These are phyloP conservation scores for Epicoccum sorghinum DNA, from an alignment of 2,329 filamentous ascomycete species.

Conservation along the genomic window DNA sequence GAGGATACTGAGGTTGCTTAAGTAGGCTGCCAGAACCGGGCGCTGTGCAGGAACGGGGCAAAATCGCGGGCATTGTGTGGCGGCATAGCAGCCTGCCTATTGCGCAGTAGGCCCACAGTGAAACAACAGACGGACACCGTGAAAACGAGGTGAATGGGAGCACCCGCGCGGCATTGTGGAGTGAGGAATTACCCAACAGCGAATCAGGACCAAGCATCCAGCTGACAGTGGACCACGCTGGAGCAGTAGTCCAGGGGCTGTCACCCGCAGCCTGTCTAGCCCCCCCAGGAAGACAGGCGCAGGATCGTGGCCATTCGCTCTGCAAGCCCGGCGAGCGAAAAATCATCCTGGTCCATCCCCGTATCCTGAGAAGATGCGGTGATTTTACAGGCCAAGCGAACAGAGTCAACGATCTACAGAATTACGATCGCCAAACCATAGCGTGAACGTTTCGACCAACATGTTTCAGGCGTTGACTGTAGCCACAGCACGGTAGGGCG, in stretches of 20 bases:
- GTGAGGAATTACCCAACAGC: background rate
- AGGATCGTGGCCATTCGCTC: background rate
- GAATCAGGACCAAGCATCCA: constrained; percentile 14
- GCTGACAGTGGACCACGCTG: background rate
- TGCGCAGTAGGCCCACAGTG: constrained; percentile 26
- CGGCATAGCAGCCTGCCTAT: constrained; percentile 9
- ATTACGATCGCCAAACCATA: background rate
- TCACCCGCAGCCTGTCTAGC: background rate
- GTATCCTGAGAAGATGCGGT: background rate
- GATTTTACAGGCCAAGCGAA: background rate
- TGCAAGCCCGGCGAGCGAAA: background rate
- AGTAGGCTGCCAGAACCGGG: constrained; percentile 10
- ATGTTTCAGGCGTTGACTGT: background rate
- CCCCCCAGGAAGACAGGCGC: background rate
- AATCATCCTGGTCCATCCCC: background rate
- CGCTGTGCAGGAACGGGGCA: constrained; percentile 15
- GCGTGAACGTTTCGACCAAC: background rate
- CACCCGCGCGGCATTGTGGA: constrained; percentile 6
- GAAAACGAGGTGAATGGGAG: constrained; percentile 29
- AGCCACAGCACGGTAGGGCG: background rate
- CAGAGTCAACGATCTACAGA: background rate
- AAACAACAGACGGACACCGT: constrained; percentile 22
- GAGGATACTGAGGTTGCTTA: constrained; percentile 17
- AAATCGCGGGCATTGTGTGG: constrained; percentile 20
- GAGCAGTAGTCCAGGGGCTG: background rate